These are phyloP conservation scores for Ampelomyces quisqualis DNA, from an alignment of 2,329 filamentous ascomycete species.

Conservation along the genomic window DNA sequence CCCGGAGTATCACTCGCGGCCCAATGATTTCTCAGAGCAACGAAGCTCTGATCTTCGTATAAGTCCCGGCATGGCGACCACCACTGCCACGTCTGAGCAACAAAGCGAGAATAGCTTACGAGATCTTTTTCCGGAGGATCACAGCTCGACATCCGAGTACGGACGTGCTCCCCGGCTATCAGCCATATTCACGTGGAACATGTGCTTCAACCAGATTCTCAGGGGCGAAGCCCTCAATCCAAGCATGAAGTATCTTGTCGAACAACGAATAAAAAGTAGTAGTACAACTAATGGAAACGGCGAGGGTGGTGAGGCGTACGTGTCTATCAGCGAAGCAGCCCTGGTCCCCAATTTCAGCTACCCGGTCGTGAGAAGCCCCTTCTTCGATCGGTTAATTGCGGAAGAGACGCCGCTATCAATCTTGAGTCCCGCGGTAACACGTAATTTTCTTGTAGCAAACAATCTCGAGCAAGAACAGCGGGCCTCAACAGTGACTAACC, in stretches of 20 bases:
- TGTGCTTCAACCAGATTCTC: conserved; percentile 11
- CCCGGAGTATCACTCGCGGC: too few species aligned
- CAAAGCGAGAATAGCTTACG: background rate
- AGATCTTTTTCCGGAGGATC: background rate
- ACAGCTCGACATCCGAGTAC: background rate
- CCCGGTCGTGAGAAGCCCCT: conserved; percentile 14
- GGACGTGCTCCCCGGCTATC: background rate
- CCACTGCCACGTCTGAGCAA: too few species aligned
- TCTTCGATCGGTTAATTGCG: conserved; percentile 9
- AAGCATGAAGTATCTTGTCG: conserved; percentile 5
- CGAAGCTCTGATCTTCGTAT: too few species aligned
- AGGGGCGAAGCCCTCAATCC: conserved; percentile 6
- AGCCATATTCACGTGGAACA: conserved; percentile 13
- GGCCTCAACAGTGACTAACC: background rate
- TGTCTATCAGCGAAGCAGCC: conserved; percentile 5
- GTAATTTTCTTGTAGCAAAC: background rate
- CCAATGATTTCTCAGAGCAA: too few species aligned
- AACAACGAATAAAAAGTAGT: conserved; percentile 1
- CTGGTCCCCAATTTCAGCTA: conserved; percentile 32
- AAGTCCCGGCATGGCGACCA: too few species aligned
- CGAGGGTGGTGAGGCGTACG: background rate
- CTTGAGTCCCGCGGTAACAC: background rate
- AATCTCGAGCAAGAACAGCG: background rate
- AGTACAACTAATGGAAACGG: background rate
- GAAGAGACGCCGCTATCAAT: background rate